These are phyloP conservation scores for Sporothrix pseudoabietina DNA, from an alignment of 2,329 filamentous ascomycete genomes.

Conservation along the genomic window DNA sequence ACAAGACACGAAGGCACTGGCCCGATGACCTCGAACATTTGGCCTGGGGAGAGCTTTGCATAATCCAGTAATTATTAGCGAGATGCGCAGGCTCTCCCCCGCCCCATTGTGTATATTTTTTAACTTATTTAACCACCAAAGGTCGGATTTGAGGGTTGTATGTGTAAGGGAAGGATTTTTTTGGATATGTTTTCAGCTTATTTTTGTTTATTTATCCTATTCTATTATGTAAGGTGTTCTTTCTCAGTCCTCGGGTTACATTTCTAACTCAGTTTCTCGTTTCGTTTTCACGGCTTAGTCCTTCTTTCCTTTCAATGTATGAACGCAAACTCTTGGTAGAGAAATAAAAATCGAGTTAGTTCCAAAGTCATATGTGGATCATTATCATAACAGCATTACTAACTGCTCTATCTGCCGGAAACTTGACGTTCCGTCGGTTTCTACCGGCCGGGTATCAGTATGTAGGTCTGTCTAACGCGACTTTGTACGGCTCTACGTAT, in stretches of 20 bases:
- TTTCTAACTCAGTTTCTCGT: background rate
- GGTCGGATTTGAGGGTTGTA: conserved; percentile 5
- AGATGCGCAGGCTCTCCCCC: background rate
- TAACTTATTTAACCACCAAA: background rate
- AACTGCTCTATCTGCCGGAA: background rate
- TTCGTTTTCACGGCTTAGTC: background rate
- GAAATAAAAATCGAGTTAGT: background rate
- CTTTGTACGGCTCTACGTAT: background rate
- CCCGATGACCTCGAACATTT: background rate
- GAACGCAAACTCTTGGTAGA: background rate
- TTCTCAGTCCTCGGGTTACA: conserved; percentile 25
- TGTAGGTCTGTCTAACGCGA: background rate
- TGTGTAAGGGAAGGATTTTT: conserved; percentile 25
- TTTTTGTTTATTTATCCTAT: conserved; percentile 29
- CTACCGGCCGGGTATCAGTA: background rate
- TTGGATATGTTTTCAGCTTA: conserved; percentile 32
- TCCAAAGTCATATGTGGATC: background rate
- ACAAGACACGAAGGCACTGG: conserved; percentile 9
- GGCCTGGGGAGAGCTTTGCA: background rate
- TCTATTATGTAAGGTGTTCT: conserved; percentile 27
- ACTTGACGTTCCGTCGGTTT: background rate
- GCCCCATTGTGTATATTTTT: background rate
- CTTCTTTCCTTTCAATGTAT: background rate
- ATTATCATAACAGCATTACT: background rate
- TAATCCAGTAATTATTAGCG: background rate